Conservation (phyloP, 169 alveolate genomes). For the Plasmodium gonderi region DNA sequence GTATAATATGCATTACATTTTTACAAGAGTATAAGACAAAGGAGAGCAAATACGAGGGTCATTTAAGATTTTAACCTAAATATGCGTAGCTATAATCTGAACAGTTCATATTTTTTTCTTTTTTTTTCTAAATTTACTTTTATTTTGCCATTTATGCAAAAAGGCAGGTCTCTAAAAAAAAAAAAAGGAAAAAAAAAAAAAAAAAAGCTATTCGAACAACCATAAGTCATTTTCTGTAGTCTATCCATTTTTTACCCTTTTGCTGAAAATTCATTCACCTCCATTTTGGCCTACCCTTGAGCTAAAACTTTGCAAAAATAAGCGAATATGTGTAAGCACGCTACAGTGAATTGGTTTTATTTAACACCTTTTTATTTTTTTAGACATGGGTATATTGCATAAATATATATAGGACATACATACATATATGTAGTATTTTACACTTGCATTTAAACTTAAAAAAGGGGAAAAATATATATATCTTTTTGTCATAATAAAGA, state of each 20-base stretch:
- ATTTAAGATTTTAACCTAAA: not conserved
- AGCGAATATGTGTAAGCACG: not conserved
- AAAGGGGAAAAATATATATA: no score
- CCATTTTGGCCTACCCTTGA: not conserved
- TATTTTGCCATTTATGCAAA: not conserved
- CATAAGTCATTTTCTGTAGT: not conserved
- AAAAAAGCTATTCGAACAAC: not conserved
- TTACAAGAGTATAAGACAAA: not conserved
- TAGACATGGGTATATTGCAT: not conserved
- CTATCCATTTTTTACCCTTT: not conserved
- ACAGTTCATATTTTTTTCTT: not conserved
- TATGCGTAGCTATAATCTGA: not conserved
- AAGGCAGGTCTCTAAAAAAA: not conserved
- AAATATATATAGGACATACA: no score
- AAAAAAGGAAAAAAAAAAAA: not conserved
- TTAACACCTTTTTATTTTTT: not conserved
- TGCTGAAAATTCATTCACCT: not conserved
- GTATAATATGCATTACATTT: not conserved
- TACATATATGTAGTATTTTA: not conserved
- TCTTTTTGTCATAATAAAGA: not conserved
- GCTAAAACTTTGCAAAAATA: not conserved
- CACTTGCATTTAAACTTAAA: not conserved
- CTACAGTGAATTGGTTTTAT: not conserved
- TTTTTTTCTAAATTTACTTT: not conserved
- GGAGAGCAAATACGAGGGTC: not conserved